phyloP scores from a whole-genome alignment of 371 early-diverging fungal species.

The Syncephalastrum monosporum region DNA sequence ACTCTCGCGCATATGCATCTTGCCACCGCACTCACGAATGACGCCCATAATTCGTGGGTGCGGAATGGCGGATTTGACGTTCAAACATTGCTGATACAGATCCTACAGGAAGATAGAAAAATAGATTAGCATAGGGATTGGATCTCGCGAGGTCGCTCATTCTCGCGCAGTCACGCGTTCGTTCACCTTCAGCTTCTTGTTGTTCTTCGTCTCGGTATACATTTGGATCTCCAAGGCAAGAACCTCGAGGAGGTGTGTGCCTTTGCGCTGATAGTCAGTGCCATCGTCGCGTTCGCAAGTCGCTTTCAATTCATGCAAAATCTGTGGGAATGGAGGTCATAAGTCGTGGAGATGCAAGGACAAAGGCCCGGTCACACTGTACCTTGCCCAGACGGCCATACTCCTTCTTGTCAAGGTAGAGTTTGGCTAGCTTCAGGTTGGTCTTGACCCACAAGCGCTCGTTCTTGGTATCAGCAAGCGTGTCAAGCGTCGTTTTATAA shows the following conservation, averaged over 20 bases:
- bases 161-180: too few species aligned
- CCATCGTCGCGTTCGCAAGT: constrained; percentile 84
- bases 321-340: constrained; percentile 31
- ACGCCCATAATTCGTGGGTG: constrained; percentile 96
- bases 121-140: not conserved
- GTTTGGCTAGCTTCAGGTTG: constrained; percentile 86
- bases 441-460: constrained; percentile 92
- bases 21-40: constrained; percentile 96
- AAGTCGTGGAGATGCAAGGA: not conserved
- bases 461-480: constrained; percentile 78
- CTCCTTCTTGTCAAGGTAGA: constrained; percentile 87
- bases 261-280: constrained; percentile 84
- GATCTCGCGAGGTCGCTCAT: too few species aligned
- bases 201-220: constrained; percentile 87
- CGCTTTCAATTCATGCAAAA: constrained; percentile 69
- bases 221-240: constrained; percentile 92
- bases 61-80: constrained; percentile 91
- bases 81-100: constrained; percentile 83
- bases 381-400: constrained; percentile 69
- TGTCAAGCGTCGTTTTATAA: constrained; percentile 75
- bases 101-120: constrained; percentile 30
- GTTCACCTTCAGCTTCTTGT: constrained; percentile 78
- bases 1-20: constrained; percentile 96
- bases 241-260: constrained; percentile 89
- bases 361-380: not conserved